These are phyloP conservation scores for Aurifilum marmelostoma DNA, from an alignment of 2,329 filamentous ascomycete species.

Conservation along the genomic window DNA sequence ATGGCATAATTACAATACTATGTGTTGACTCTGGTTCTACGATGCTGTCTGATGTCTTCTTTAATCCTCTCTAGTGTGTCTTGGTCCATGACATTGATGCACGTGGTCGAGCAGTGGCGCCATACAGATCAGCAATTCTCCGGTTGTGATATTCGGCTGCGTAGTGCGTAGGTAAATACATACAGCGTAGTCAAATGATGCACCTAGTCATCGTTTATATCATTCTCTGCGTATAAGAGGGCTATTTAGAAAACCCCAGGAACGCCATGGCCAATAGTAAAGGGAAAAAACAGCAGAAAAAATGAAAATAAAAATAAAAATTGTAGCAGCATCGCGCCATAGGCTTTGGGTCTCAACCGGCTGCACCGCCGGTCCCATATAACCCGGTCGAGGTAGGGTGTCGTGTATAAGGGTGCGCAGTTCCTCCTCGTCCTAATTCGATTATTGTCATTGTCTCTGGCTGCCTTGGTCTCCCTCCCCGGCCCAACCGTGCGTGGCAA, in stretches of 20 bases:
- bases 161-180: background rate
- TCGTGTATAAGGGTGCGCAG: background rate
- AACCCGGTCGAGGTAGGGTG: background rate
- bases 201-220: background rate
- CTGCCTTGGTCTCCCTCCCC: background rate
- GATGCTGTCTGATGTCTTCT: background rate
- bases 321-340: background rate
- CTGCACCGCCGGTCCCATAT: background rate
- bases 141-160: background rate
- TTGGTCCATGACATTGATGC: background rate
- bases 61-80: background rate
- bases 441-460: background rate
- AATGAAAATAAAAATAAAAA: background rate
- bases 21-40: background rate
- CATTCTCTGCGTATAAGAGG: background rate
- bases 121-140: background rate
- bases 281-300: background rate
- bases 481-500: background rate
- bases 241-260: background rate
- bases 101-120: background rate
- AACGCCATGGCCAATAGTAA: background rate
- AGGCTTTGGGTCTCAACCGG: background rate
- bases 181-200: background rate
- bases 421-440: background rate
- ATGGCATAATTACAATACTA: background rate